Base-by-base conservation (phyloP, 768 basidiomycete species). In the Russula brevipes region DNA sequence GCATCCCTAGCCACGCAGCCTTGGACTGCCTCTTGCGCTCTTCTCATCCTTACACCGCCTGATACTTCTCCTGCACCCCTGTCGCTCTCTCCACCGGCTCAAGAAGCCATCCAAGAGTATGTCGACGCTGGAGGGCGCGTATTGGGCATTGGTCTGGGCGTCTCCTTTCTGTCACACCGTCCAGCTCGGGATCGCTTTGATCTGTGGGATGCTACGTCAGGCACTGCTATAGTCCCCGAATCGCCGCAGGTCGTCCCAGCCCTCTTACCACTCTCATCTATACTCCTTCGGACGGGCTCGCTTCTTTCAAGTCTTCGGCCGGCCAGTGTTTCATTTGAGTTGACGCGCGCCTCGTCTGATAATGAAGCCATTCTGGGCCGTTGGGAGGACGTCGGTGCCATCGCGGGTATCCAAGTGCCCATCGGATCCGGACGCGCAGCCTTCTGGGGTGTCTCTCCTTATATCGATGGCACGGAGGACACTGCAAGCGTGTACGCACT, bases 11-110 rank as follows among this genome's bases (percentile, higher is more conserved):
- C 78, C 1, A 76, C 79, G 0, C 86, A 87, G 50, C 94, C 94
- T 19, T 98, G 94, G 95, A 73, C 82, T 42, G 70, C 76, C 6
- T 80, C 81, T 10, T 95, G 92, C 71, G 86, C 87, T 2, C 78
- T 96, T 2, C 81, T 98, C 17, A 87, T 94, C 54, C 76, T 96
- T 60, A 85, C 90, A n/a, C 80, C 85, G 60, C 81, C 38, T 35
- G 60, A 47, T 30, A 24, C 81, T 53, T 75, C 80, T 36, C 77
- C 78, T 63, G 67, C 74, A 9, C 76, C 19, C 80, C 73, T 9
- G 71, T 77, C 66, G 69, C 73, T 56, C 73, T 76, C 30, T 57
- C 76, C 10, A 75, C 82, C 8, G 76, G 76, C 49, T 69, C 73
- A 51, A 12, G 54, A 59, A 11, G 72, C 79, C 2, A 83, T 94